These are phyloP conservation scores for Pichia manshurica DNA, from an alignment of 805 yeast genomes.

Conservation along the genomic window DNA sequence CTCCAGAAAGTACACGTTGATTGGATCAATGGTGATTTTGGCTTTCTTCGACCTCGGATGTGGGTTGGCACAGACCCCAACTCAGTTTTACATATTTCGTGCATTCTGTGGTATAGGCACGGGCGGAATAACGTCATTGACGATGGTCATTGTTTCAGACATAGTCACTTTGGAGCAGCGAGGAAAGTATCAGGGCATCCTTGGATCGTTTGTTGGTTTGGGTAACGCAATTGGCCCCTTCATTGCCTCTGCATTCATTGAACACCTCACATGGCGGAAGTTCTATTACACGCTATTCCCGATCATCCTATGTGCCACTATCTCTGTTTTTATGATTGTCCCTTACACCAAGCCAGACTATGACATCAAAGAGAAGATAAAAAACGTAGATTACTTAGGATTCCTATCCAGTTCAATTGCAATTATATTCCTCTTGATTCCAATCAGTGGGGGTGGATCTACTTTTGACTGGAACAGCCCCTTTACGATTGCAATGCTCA, in stretches of 20 bases:
- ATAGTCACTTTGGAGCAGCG: conserved; percentile 47
- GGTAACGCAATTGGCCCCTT: conserved; percentile 37
- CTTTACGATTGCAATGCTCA: conserved; percentile 35
- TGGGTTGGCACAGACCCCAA: conserved; percentile 43
- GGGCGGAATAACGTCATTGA: conserved; percentile 46
- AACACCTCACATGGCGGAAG: not conserved
- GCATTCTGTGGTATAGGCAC: conserved; percentile 53
- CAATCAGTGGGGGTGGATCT: conserved; percentile 58
- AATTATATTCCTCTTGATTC: conserved; percentile 46
- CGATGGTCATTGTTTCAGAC: conserved; percentile 51
- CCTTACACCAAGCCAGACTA: conserved; percentile 2
- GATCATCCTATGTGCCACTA: conserved; percentile 1
- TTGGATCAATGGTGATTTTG: conserved; percentile 35
- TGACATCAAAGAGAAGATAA: conserved; percentile 21
- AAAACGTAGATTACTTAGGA: conserved; percentile 49
- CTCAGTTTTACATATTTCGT: conserved; percentile 45
- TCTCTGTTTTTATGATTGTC: not conserved
- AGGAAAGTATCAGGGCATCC: conserved; percentile 52
- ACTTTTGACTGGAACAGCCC: conserved; percentile 50
- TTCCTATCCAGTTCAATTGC: conserved; percentile 43
- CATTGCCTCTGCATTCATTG: conserved; percentile 1
- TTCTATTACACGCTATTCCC: conserved; percentile 4
- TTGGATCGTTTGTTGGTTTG: conserved; percentile 45
- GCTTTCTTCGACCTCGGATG: conserved; percentile 43
- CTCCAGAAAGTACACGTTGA: conserved; percentile 42